Conservation (phyloP, 2,329 filamentous ascomycete genomes). For the Talaromyces atroroseus region DNA sequence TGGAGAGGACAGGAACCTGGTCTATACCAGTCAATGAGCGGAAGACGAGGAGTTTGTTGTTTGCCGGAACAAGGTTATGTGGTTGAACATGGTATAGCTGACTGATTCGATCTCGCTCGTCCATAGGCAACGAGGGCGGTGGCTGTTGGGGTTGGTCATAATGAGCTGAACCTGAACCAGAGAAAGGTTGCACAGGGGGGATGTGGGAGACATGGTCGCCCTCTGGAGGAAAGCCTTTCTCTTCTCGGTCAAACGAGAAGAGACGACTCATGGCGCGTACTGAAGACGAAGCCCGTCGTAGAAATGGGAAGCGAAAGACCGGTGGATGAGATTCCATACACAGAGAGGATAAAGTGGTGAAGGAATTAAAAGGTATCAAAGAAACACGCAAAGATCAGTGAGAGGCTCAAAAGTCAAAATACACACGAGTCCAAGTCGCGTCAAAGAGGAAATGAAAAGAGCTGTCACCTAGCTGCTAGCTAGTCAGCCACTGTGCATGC, state of each 20-base stretch:
- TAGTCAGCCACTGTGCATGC: not conserved
- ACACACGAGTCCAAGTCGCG: not conserved
- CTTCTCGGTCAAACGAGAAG: conserved; percentile 12
- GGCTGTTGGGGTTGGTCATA: conserved; percentile 2
- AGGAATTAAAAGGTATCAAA: not conserved
- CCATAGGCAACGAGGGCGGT: not conserved
- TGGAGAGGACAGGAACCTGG: conserved; percentile 29
- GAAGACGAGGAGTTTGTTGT: conserved; percentile 36
- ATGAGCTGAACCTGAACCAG: not conserved
- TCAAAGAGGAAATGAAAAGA: not conserved
- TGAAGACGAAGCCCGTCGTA: not conserved
- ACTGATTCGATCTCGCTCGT: conserved; percentile 5
- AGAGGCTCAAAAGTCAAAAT: not conserved
- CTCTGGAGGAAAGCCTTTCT: conserved; percentile 8
- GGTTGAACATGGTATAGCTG: conserved; percentile 13
- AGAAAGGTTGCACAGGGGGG: not conserved
- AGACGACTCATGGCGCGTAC: conserved; percentile 1
- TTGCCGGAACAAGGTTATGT: conserved; percentile 20
- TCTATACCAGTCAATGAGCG: conserved; percentile 38
- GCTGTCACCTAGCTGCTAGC: not conserved
- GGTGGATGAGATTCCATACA: conserved; percentile 3
- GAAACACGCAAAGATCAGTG: no score
- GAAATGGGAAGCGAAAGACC: not conserved
- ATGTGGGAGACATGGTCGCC: not conserved
- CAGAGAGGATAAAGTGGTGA: not conserved